Evolutionary conservation across 192 early-diverging fungal genomes (phyloP).

Genomic region (Linnemannia hyalina): DNA sequence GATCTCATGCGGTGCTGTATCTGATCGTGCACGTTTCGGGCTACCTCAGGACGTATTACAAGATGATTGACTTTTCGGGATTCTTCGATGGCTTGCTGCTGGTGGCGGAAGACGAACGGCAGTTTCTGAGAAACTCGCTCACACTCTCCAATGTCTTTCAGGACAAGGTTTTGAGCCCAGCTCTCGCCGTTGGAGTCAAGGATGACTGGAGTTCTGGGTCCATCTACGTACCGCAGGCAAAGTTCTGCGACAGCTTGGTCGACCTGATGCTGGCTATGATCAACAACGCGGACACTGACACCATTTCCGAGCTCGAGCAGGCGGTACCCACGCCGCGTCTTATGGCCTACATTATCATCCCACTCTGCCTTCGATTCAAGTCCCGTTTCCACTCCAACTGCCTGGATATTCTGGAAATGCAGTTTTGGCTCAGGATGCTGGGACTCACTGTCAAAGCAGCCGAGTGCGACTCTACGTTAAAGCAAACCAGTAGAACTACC

Average conservation of each 20-base stretch:
- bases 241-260: conserved; percentile 61
- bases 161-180: conserved; percentile 60
- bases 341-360: conserved; percentile 64
- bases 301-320: conserved; percentile 59
- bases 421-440: conserved; percentile 49
- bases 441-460: conserved; percentile 43
- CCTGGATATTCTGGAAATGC: conserved; percentile 47
- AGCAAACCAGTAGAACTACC: conserved; percentile 17
- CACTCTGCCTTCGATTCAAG: conserved; percentile 64
- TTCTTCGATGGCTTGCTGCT: conserved; percentile 59
- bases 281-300: conserved; percentile 59
- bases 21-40: conserved; percentile 29
- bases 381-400: conserved; percentile 30
- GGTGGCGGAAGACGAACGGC: conserved; percentile 51
- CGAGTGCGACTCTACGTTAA: conserved; percentile 36
- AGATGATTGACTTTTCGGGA: conserved; percentile 61
- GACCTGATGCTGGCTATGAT: conserved; percentile 65
- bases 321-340: conserved; percentile 57
- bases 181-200: conserved; percentile 48
- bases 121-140: conserved; percentile 32
- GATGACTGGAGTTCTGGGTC: conserved; percentile 59
- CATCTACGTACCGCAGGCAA: conserved; percentile 27
- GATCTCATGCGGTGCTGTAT: conserved; percentile 38
- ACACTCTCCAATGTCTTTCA: conserved; percentile 56
- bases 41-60: conserved; percentile 51